Evolutionary conservation across 2,329 filamentous ascomycete species (phyloP).

Genomic region (Annulohypoxylon truncatum): DNA sequence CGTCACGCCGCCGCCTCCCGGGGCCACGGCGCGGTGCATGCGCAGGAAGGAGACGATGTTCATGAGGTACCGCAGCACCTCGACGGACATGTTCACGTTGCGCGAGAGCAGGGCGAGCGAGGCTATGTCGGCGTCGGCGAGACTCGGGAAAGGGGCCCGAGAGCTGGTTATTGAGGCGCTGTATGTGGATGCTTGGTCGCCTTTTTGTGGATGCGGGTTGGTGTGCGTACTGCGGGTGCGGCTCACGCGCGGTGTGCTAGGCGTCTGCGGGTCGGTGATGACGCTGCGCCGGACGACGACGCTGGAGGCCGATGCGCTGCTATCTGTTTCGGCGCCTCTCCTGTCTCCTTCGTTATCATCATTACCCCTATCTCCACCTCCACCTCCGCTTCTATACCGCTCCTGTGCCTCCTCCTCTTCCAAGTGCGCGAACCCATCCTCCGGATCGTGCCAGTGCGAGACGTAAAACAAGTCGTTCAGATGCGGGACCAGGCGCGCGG

Average conservation of each 20-base stretch:
- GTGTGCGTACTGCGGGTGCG: constrained; percentile 20
- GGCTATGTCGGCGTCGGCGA: constrained; percentile 63
- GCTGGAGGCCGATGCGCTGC: constrained; percentile 33
- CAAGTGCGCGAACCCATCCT: constrained; percentile 79
- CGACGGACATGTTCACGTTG: constrained; percentile 74
- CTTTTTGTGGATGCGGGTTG: not conserved
- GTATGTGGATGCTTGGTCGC: not conserved
- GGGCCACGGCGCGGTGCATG: constrained; percentile 81
- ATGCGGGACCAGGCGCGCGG: constrained; percentile 63
- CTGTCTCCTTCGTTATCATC: constrained; percentile 45
- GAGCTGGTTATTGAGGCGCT: constrained; percentile 5
- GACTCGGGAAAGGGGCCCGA: constrained; percentile 17
- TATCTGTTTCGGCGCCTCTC: constrained; percentile 35
- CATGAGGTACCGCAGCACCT: constrained; percentile 85
- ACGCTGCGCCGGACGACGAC: constrained; percentile 51
- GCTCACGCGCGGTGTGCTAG: constrained; percentile 1
- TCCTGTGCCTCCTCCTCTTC: constrained; percentile 65
- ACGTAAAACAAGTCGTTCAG: constrained; percentile 88
- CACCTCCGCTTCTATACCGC: constrained; percentile 50
- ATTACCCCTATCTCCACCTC: constrained; percentile 26
- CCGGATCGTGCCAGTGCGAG: constrained; percentile 82
- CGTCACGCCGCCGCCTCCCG: constrained; percentile 72
- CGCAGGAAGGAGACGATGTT: constrained; percentile 90
- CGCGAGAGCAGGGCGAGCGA: constrained; percentile 69
- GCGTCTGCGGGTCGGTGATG: constrained; percentile 2